A percentile compares a stretch with the other conserved stretches of the same genome.
phyloP scores from a whole-genome alignment of 352 stramenopile species.

The Phytophthora chlamydospora region DNA sequence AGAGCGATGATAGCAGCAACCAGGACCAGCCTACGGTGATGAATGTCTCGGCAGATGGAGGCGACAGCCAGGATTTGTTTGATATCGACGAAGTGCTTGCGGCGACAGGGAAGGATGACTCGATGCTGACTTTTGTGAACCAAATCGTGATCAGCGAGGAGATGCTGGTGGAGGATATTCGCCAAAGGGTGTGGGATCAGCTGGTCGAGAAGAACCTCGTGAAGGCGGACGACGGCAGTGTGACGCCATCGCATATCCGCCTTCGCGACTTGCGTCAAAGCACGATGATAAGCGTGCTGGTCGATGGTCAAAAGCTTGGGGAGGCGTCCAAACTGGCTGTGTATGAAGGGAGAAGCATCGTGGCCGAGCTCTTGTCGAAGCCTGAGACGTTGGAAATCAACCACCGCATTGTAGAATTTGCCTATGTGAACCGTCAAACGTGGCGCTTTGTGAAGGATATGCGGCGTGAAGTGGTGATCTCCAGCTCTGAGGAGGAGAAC shows the following conservation, averaged over 20 bases:
- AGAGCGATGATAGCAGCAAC: constrained; percentile 17
- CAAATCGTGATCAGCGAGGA: constrained; percentile 81
- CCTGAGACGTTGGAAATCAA: constrained; percentile 50
- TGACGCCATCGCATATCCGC: constrained; percentile 54
- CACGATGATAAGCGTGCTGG: constrained; percentile 68
- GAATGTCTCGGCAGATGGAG: constrained; percentile 6
- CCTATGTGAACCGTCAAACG: constrained; percentile 65
- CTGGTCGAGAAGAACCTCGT: constrained; percentile 57
- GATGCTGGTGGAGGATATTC: constrained; percentile 77
- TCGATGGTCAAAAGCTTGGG: constrained; percentile 63
- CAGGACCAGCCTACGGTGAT: constrained; percentile 33
- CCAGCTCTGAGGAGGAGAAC: constrained; percentile 36
- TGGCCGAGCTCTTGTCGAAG: constrained; percentile 68
- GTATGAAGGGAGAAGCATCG: constrained; percentile 80
- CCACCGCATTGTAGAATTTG: constrained; percentile 72
- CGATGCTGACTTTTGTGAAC: constrained; percentile 56
- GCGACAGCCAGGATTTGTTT: constrained; percentile 41
- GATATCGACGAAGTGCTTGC: constrained; percentile 72
- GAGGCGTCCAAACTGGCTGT: constrained; percentile 74
- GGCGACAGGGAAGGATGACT: constrained; percentile 54
- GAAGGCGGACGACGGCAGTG: constrained; percentile 20
- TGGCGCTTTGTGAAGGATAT: constrained; percentile 70
- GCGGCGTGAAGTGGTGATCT: constrained; percentile 64
- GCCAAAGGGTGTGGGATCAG: constrained; percentile 48
- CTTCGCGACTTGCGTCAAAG: constrained; percentile 73